phyloP scores from a whole-genome alignment of 495 filamentous ascomycete genomes.

The Trichoderma parareesei region DNA sequence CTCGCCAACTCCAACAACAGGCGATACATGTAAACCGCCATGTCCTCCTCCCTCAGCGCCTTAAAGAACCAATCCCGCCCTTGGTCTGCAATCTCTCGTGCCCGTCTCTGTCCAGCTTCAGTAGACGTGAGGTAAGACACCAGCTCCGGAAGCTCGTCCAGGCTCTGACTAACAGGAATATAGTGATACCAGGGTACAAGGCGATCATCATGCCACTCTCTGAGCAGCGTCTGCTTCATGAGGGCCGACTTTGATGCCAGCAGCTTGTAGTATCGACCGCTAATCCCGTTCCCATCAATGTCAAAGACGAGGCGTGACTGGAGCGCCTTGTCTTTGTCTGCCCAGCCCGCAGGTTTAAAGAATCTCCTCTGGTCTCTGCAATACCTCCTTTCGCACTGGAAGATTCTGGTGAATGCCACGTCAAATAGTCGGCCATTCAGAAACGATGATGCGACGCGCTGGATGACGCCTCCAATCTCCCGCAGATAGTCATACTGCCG shows the following conservation, averaged over 20 bases:
- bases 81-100: slow-evolving; percentile 33
- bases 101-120: slow-evolving; percentile 21
- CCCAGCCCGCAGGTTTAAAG: slow-evolving; percentile 17
- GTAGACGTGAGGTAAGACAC: slow-evolving; percentile 32
- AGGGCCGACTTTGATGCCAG: slow-evolving; percentile 32
- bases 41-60: slow-evolving; percentile 32
- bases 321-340: slow-evolving; percentile 4
- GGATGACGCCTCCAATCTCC: neutral
- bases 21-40: slow-evolving; percentile 34
- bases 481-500: neutral
- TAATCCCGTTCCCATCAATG: slow-evolving; percentile 49
- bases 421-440: slow-evolving; percentile 13
- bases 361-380: slow-evolving; percentile 16
- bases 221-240: slow-evolving; percentile 41
- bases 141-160: slow-evolving; percentile 41
- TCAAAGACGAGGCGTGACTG: slow-evolving; percentile 33
- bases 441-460: slow-evolving; percentile 8
- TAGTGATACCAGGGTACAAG: slow-evolving; percentile 49
- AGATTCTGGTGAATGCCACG: slow-evolving; percentile 17
- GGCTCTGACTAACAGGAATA: slow-evolving; percentile 36
- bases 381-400: slow-evolving; percentile 14
- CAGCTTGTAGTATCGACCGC: slow-evolving; percentile 41
- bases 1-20: slow-evolving; percentile 38
- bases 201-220: slow-evolving; percentile 53
- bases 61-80: slow-evolving; percentile 35